These are phyloP conservation scores for Aureobasidium vineae DNA, from an alignment of 2,329 filamentous ascomycete genomes.

Conservation along the genomic window DNA sequence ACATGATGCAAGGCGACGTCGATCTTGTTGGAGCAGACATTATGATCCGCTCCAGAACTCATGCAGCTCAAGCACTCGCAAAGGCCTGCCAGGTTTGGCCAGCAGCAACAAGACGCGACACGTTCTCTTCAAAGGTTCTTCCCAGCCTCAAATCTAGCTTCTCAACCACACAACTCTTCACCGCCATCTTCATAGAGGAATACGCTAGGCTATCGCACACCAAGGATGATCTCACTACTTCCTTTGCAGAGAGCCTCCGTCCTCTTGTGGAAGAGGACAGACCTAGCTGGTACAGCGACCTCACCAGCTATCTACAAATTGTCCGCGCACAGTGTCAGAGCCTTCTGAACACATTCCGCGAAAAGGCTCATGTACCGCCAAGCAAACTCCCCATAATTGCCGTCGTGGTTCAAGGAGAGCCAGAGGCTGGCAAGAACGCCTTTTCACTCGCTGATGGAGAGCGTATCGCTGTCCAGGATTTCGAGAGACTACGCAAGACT, in stretches of 20 bases:
- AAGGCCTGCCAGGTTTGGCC: conserved; percentile 77
- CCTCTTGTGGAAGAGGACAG: conserved; percentile 78
- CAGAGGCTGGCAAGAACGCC: conserved; percentile 85
- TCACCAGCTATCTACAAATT: conserved; percentile 85
- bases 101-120: conserved; percentile 55
- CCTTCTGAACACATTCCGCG: conserved; percentile 84
- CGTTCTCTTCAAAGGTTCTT: conserved; percentile 64
- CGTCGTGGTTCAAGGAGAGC: conserved; percentile 89
- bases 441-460: conserved; percentile 88
- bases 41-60: conserved; percentile 85
- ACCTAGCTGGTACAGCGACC: conserved; percentile 79
- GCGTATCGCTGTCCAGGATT: conserved; percentile 81
- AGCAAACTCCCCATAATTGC: conserved; percentile 76
- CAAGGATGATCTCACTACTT: conserved; percentile 52
- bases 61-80: conserved; percentile 81
- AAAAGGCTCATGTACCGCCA: conserved; percentile 77
- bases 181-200: conserved; percentile 83
- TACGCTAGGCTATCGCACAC: conserved; percentile 61
- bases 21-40: conserved; percentile 89
- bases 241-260: conserved; percentile 65
- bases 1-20: conserved; percentile 96
- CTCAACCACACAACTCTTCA: conserved; percentile 81
- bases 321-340: conserved; percentile 89
- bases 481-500: conserved; percentile 81
- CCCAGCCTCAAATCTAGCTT: conserved; percentile 68